Base-by-base conservation (phyloP, 495 filamentous ascomycete genomes). In the Letharia lupina region DNA sequence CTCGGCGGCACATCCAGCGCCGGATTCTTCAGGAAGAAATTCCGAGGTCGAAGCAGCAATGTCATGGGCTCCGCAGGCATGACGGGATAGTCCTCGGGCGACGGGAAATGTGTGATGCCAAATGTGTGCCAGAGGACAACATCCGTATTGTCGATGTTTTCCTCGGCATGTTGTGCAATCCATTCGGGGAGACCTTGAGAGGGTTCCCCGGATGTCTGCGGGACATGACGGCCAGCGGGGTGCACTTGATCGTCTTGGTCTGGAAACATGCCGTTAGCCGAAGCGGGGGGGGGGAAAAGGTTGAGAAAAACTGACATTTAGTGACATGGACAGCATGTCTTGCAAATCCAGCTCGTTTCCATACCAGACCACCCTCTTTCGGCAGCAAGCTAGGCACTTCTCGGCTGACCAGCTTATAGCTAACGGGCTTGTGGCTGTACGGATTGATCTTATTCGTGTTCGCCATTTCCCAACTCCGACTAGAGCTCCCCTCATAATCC, bases 111-210 rank as follows among this genome's bases (percentile, higher is more conserved):
- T 11, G 88, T 93, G 8, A 96, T 78, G 40, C 93, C 93, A 71
- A 96, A 98, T 0, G 93, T 98, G 76, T 98, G 93, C 93, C 93
- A 98, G 31, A 98, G 83, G 4, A 98, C 93, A 33, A 96, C 76
- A 75, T 98, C 90, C 10, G 86, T 89, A 76, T 96, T 89, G 37
- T 90, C 90, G 68, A 96, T 88, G 52, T 77, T 79, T n/a, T 87
- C 85, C 64, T 91, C 86, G 10, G 82, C 86, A n/a, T 77, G 73
- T 16, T 74, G 71, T 65, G 80, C 75, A 67, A 96, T 90, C 93
- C 93, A 97, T 67, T 87, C 83, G 0, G 91, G 89, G 0, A 97
- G 77, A 12, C 91, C 92, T 23, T 79, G 75, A 0, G 90, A 89
- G 5, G 91, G 90, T 68, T 91, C 89, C 71, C 93, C 93, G 0